Conservation (phyloP, 305 asterid species). For the Vinca major region DNA sequence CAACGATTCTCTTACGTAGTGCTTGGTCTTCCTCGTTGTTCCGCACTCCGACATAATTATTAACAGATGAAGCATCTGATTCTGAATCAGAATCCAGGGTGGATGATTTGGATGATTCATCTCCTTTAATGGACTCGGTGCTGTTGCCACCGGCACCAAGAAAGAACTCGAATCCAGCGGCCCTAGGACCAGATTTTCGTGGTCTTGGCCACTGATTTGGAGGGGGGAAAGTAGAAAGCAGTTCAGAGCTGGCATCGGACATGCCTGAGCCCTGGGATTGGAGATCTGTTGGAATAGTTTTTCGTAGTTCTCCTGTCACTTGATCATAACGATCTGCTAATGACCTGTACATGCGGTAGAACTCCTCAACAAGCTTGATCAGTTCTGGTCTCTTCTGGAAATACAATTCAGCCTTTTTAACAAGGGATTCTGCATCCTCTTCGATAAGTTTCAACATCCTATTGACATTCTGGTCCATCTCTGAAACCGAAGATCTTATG, state of each 20-base stretch:
- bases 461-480: conserved; percentile 75
- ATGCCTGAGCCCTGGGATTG: conserved; percentile 85
- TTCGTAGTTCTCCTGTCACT: conserved; percentile 73
- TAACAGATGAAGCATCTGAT: conserved; percentile 75
- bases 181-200: conserved; percentile 60
- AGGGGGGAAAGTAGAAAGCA: conserved; percentile 35
- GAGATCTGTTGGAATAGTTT: conserved; percentile 64
- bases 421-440: conserved; percentile 89
- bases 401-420: conserved; percentile 80
- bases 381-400: conserved; percentile 84
- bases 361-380: conserved; percentile 69
- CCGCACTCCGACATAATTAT: conserved; percentile 40
- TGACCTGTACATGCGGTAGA: conserved; percentile 68
- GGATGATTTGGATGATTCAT: conserved; percentile 64
- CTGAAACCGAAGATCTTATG: conserved; percentile 38
- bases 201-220: conserved; percentile 44
- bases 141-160: conserved; percentile 50
- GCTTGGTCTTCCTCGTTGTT: conserved; percentile 46
- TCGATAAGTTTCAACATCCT: conserved; percentile 80
- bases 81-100: conserved; percentile 76
- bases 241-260: conserved; percentile 69
- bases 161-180: conserved; percentile 80
- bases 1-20: conserved; percentile 41
- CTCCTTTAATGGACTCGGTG: conserved; percentile 61
- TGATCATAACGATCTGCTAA: conserved; percentile 84